These are phyloP conservation scores for Ascobolus immersus DNA, from an alignment of 495 filamentous ascomycete genomes.

Conservation along the genomic window DNA sequence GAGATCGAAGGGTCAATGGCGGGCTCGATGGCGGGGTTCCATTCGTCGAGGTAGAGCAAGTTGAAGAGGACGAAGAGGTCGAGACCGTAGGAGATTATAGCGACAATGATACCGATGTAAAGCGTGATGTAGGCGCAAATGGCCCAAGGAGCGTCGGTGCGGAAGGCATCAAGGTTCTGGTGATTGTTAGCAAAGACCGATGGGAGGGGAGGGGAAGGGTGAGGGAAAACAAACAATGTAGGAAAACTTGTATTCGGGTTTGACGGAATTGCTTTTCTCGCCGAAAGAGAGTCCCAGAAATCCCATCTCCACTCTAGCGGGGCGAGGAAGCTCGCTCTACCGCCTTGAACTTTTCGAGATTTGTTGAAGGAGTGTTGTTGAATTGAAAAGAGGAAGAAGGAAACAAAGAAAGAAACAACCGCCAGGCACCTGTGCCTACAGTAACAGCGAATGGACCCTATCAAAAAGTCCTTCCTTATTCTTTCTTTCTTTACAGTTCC, in stretches of 20 bases:
- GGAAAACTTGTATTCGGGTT: slow-evolving; percentile 78
- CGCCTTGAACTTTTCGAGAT: too few species aligned
- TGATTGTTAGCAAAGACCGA: slow-evolving; percentile 1
- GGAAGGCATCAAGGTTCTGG: slow-evolving; percentile 81
- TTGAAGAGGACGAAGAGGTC: slow-evolving; percentile 86
- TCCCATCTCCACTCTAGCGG: too few species aligned
- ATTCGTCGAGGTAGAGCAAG: slow-evolving; percentile 51
- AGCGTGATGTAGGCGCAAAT: slow-evolving; percentile 65
- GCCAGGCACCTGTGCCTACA: too few species aligned
- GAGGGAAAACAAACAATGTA: slow-evolving; percentile 43
- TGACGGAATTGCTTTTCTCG: too few species aligned
- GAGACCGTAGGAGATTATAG: slow-evolving; percentile 60
- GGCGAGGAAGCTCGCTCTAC: too few species aligned
- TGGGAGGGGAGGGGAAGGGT: background rate
- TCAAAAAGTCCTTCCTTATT: too few species aligned
- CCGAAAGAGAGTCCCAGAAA: too few species aligned
- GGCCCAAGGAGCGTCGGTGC: slow-evolving; percentile 46
- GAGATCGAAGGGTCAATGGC: slow-evolving; percentile 41
- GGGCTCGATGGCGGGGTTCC: slow-evolving; percentile 32
- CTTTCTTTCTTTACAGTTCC: too few species aligned
- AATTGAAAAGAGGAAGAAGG: too few species aligned
- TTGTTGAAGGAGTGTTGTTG: too few species aligned
- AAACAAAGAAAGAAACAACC: too few species aligned
- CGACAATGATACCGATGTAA: slow-evolving; percentile 50
- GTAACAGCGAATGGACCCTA: too few species aligned